Evolutionary conservation across 768 basidiomycete species (phyloP), one percentile per base, ranked within the genome.

Genomic region (Cystofilobasidium bisporidii): DNA sequence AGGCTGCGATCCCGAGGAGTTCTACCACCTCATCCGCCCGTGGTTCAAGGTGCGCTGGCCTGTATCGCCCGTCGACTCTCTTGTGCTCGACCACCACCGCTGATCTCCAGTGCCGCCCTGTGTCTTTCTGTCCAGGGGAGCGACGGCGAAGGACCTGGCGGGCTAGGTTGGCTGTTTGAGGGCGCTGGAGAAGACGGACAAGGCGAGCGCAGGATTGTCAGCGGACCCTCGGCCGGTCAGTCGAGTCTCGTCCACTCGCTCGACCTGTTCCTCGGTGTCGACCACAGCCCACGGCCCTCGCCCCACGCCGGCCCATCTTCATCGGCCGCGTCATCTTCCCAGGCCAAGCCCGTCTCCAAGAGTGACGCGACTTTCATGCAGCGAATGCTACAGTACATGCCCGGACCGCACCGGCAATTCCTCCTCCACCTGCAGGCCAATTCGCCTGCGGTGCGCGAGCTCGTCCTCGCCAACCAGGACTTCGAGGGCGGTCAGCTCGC

Each of bases 171-270:
- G 80, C 78, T 86, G 47, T 97, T 87, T 76, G 91, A 89, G 0
- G 84, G 89, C 11, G 71, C 68, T 0, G 80, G 81, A 8, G 78
- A 83, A 38, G 79, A 79, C 0, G 78, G 77, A 30, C 73, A 73
- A 12, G 67, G 61, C 5, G 45, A 60, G 59, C 63, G 63, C 26
- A 60, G 22, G 63, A 38, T 33, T 15, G 68, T 89, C 47, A 87
- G 85, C 67, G 94, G 94, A 0, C 93, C 94, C 28, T 91, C 89
- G 14, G 94, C 91, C 1, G 94, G 94, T 1, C 94, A 99, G 79
- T 91, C 89, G 76, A 87, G 86, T 61, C 83, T 93, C 64, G 91
- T 99, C 81, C 87, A 88, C 66, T 83, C 84, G 8, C 77, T 89
- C 15, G 87, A 88, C 69, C 79, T 86, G 33, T 89, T 88, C 73